These are phyloP conservation scores for Ascoidea rubescens DNA, from an alignment of 805 yeast species.

Conservation along the genomic window DNA sequence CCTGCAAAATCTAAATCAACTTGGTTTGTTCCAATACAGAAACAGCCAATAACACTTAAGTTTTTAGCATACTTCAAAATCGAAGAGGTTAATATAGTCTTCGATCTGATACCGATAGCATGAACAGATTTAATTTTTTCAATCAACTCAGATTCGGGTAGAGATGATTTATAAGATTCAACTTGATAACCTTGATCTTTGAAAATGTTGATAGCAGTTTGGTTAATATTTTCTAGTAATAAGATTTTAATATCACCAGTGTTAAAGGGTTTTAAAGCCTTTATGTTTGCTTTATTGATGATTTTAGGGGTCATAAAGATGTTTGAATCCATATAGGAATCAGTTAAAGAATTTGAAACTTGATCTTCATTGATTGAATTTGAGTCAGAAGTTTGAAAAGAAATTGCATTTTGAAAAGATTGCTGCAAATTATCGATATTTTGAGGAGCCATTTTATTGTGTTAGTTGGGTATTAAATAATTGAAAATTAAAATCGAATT, in stretches of 20 bases:
- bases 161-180: conserved; percentile 78
- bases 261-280: conserved; percentile 83
- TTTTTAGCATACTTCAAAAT: conserved; percentile 79
- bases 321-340: conserved; percentile 41
- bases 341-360: conserved; percentile 73
- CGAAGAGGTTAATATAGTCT: conserved; percentile 74
- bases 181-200: conserved; percentile 91
- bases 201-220: conserved; percentile 81
- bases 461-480: no score
- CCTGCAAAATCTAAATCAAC: conserved; percentile 91
- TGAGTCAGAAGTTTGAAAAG: conserved; percentile 33
- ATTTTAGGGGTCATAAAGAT: conserved; percentile 30
- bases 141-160: conserved; percentile 86
- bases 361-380: conserved; percentile 25
- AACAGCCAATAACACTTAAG: conserved; percentile 86
- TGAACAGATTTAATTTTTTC: conserved; percentile 89
- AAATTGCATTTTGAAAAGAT: conserved; percentile 40
- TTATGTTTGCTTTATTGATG: conserved; percentile 29
- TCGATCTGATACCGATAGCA: conserved; percentile 96
- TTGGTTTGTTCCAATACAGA: conserved; percentile 98
- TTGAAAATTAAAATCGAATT: no score
- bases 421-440: conserved; percentile 43
- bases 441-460: conserved; percentile 66
- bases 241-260: conserved; percentile 91
- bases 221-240: conserved; percentile 83